Evolutionary conservation across 768 basidiomycete genomes (phyloP).

Genomic region (Russula vinacea): DNA sequence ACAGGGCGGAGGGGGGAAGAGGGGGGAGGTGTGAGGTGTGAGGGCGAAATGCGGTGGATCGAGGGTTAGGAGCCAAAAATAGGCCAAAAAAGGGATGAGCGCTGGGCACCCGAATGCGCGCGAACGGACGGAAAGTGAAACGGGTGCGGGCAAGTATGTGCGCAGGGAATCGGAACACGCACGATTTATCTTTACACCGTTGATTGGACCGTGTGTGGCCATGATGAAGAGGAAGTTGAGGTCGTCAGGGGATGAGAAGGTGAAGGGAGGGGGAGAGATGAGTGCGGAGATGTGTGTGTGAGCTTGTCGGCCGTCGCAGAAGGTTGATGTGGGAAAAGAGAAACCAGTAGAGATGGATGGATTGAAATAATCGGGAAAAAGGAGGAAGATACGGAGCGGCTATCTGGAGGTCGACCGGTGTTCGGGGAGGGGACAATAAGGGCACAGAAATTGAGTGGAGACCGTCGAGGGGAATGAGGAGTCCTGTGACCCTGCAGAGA

Average conservation of each 20-base stretch:
- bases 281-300: constrained; percentile 23
- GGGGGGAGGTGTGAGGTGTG: not conserved
- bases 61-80: constrained; percentile 14
- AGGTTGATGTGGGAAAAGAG: constrained; percentile 6
- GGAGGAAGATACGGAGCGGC: constrained; percentile 15
- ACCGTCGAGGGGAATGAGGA: constrained; percentile 18
- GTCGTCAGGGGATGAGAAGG: constrained; percentile 7
- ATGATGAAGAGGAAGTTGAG: constrained; percentile 36
- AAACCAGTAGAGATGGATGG: not conserved
- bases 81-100: constrained; percentile 32
- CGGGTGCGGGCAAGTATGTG: constrained; percentile 19
- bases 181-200: constrained; percentile 82
- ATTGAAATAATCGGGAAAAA: constrained; percentile 15
- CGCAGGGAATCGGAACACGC: constrained; percentile 39
- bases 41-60: constrained; percentile 11
- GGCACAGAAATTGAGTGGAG: constrained; percentile 26
- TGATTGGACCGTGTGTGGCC: constrained; percentile 74
- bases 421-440: constrained; percentile 21
- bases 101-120: constrained; percentile 37
- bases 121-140: constrained; percentile 27
- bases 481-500: constrained; percentile 20
- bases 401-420: constrained; percentile 13
- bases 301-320: constrained; percentile 14
- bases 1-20: constrained; percentile 31
- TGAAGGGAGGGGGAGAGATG: not conserved